These are phyloP conservation scores for Zygosaccharomyces lentus DNA, from an alignment of 805 yeast species.

Conservation along the genomic window DNA sequence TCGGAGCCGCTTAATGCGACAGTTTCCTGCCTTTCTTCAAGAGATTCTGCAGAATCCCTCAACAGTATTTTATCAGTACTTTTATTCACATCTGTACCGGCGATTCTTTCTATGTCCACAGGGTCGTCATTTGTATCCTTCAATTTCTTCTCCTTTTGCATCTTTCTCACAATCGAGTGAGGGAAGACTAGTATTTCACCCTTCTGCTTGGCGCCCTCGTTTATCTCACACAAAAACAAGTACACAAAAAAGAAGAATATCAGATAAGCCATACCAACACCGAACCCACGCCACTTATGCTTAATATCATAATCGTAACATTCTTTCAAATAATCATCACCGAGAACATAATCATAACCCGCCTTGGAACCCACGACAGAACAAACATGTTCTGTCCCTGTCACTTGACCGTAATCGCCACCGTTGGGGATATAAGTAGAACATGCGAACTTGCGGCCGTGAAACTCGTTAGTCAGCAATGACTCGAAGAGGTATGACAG, in stretches of 20 bases:
- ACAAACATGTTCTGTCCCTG: conserved; percentile 46
- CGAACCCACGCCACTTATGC: conserved; percentile 62
- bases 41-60: conserved; percentile 21
- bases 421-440: conserved; percentile 46
- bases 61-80: conserved; percentile 24
- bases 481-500: conserved; percentile 56
- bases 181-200: conserved; percentile 68
- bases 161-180: conserved; percentile 42
- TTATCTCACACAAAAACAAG: conserved; percentile 50
- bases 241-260: conserved; percentile 53
- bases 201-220: conserved; percentile 59
- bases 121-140: conserved; percentile 24
- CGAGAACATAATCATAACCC: conserved; percentile 48
- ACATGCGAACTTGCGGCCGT: conserved; percentile 44
- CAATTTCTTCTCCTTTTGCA: conserved; percentile 39
- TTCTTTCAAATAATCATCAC: conserved; percentile 44
- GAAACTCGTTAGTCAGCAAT: conserved; percentile 54
- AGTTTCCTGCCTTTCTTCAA: conserved; percentile 19
- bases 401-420: conserved; percentile 37
- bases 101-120: conserved; percentile 26
- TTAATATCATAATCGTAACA: conserved; percentile 42
- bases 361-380: conserved; percentile 51
- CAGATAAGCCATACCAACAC: conserved; percentile 54
- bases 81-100: conserved; percentile 14
- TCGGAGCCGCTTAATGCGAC: conserved; percentile 33